Evolutionary conservation across 1,284 basidiomycete species (phyloP), one percentile per base, ranked within the genome.

Genomic region (Papiliotrema laurentii): DNA sequence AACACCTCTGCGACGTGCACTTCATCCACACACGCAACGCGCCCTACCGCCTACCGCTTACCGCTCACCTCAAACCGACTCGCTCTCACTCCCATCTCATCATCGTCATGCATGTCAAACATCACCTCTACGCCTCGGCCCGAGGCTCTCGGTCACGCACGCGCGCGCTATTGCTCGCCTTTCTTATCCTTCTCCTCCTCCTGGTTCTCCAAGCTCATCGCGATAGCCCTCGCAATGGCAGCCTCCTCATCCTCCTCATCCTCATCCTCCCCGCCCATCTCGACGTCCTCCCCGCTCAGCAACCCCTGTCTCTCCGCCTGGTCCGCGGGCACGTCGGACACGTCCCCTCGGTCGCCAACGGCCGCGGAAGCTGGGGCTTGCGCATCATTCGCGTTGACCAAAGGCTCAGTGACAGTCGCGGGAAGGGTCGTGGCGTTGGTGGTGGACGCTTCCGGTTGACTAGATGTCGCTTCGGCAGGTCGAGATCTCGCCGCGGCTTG

Each of bases 221-320:
- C 79, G 49, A 83, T 84, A 14, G 83, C 83, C 38, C 77, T 71
- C 43, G 80, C 79, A 59, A 85, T 83, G 48, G 79, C 81, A 51
- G 80, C 81, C 50, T 82, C 81, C 57, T 83, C 81, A 50, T 75
- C 68, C 38, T 66, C 55, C 43, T 66, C 63, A 43, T 71, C 69
- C 28, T 69, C 63, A 47, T 44, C 63, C 21, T 50, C 69, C n/a
- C n/a, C n/a, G n/a, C n/a, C n/a, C 59, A 71, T 73, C 21, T 60
- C 58, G 10, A 69, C 64, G 50, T 70, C 72, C 10, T 63, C 65
- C 28, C 60, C 63, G 26, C 44, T 45, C 36, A 52, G 53, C 35
- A 62, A 64, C 10, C 68, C 70, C 47, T 67, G 69, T 35, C 70
- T 66, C 42, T 72, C 67, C 41, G 65, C 65, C 27, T 67, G 63